Evolutionary conservation across 1,139 yeast species (phyloP), one percentile per base, ranked within the genome.

Genomic region (Saccharomyces hybrid): DNA sequence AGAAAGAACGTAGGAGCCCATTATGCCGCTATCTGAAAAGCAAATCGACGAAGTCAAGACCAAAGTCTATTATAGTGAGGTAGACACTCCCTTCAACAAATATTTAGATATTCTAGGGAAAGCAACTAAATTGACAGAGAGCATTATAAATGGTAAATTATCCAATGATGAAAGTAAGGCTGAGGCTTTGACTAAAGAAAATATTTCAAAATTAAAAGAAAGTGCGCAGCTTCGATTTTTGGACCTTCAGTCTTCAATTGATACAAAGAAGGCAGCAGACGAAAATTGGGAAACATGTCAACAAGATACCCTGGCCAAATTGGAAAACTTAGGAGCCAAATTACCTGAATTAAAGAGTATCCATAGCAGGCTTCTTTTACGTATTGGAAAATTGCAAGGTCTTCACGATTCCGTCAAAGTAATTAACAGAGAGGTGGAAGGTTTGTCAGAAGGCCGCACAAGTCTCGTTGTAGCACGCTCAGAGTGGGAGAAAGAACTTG

Each of bases 401-500:
- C 55, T 67, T 58, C 62, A 66, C 49, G 60, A 59, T 3, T 60
- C 60, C 24, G 63, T 68, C 19, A 50, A 55, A n/a, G 58, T 52
- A 27, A 59, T 64, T 2, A 67, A 68, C 53, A 54, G 56, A 8
- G 69, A 65, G 41, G 51, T 63, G 11, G 66, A 62, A 29, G 55
- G 55, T 27, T 53, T 69, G 46, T 57, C 63, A 14, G 60, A 56
- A 21, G 61, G 65, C 6, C 60, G 61, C 31, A 62, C 68, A 4
- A 59, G 55, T 31, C 52, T 68, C 31, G 56, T 62, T 14, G 61
- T 65, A 2, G 51, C 61, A 2, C 60, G 56, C 24, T 53, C 56
- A 31, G 66, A 64, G 44, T 68, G 71, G 71, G 66, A 61, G 41
- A 50, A 56, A 5, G 62, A 63, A 38, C 56, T 67, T 9, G 71